Evolutionary conservation across 805 yeast species (phyloP).

Genomic region (Nakazawaea ambrosiae): DNA sequence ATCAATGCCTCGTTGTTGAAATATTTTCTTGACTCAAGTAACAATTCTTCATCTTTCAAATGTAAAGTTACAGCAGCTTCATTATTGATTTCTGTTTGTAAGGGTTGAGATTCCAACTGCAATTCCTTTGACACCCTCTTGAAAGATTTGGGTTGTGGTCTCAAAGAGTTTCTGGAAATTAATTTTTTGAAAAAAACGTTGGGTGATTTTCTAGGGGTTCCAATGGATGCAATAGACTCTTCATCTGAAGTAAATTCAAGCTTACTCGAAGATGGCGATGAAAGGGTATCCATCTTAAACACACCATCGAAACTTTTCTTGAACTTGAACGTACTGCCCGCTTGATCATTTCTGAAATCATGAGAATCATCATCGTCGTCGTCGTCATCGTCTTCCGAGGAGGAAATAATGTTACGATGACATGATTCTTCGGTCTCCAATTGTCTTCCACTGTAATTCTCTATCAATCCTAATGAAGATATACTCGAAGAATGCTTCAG

Average conservation of each 20-base stretch:
- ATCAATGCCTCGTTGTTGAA: not conserved
- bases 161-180: conserved; percentile 19
- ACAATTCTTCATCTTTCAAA: conserved; percentile 22
- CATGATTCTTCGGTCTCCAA: not conserved
- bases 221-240: not conserved
- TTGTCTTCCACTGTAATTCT: not conserved
- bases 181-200: conserved; percentile 24
- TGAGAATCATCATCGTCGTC: no score
- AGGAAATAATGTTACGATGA: not conserved
- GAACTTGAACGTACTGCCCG: no score
- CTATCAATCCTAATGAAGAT: conserved; percentile 10
- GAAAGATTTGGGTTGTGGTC: conserved; percentile 28
- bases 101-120: conserved; percentile 25
- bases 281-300: conserved; percentile 5
- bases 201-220: conserved; percentile 11
- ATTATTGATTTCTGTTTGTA: conserved; percentile 27
- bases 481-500: conserved; percentile 8
- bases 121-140: conserved; percentile 26
- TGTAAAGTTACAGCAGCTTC: conserved; percentile 27
- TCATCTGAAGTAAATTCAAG: conserved; percentile 1
- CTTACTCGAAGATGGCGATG: not conserved
- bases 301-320: conserved; percentile 8
- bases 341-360: no score
- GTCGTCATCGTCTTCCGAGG: conserved; percentile 4
- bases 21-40: conserved; percentile 10